A percentile compares a stretch with the other conserved stretches of the same genome.
Conservation (phyloP, 169 alveolate species). For the Eimeria brunetti region DNA sequence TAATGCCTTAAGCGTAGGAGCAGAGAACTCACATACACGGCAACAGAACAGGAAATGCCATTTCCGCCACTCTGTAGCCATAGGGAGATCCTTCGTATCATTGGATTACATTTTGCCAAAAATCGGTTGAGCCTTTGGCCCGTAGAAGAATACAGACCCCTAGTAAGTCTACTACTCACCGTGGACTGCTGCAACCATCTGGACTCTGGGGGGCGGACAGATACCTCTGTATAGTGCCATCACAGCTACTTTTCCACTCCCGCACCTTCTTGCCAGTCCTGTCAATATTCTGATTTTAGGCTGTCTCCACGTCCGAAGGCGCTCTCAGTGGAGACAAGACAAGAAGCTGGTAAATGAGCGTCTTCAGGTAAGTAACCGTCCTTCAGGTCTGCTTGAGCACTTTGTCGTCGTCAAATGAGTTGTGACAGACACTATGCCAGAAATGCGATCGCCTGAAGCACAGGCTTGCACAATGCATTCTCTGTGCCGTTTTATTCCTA, state of each 20-base stretch:
- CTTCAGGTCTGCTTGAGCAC: not conserved
- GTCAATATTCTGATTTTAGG: not conserved
- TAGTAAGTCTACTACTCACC: not conserved
- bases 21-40: not conserved
- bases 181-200: not conserved
- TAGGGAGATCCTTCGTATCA: not conserved
- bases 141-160: not conserved
- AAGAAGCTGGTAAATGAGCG: not conserved
- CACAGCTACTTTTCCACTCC: not conserved
- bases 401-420: not conserved
- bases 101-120: not conserved
- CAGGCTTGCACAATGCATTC: not conserved
- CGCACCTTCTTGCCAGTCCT: not conserved
- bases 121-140: not conserved
- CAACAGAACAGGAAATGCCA: not conserved
- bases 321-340: not conserved
- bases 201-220: not conserved
- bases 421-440: slow-evolving; percentile 34
- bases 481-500: not conserved
- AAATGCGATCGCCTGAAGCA: slow-evolving; percentile 26
- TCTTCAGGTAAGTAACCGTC: not conserved
- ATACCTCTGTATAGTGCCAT: not conserved
- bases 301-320: not conserved
- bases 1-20: not conserved
- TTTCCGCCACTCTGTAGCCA: not conserved